phyloP scores from a whole-genome alignment of 176 grass and related monocot species.

The Avena atlantica region DNA sequence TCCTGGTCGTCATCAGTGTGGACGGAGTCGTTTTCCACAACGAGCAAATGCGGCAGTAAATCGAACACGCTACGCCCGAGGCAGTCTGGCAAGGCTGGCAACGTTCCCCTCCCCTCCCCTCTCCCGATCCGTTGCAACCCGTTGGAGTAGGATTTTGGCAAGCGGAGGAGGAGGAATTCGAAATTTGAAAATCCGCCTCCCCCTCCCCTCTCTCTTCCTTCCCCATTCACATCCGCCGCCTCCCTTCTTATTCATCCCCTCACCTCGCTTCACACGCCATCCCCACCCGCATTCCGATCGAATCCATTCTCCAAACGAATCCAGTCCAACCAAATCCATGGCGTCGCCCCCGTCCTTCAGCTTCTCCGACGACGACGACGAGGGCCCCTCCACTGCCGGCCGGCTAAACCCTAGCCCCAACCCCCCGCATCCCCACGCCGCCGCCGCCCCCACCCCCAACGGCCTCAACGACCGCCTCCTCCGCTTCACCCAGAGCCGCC shows the following conservation, averaged over 20 bases:
- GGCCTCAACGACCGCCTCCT: constrained; percentile 84
- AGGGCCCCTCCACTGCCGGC: background rate
- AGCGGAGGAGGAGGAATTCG: background rate
- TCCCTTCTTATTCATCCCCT: background rate
- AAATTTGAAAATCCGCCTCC: background rate
- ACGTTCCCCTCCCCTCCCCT: background rate
- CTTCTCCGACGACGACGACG: background rate
- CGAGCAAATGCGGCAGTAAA: background rate
- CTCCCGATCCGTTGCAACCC: background rate
- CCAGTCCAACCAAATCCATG: background rate
- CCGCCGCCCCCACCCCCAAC: constrained; percentile 61
- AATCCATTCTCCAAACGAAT: background rate
- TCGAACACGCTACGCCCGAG: background rate
- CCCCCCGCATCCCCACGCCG: background rate
- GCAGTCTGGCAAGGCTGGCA: background rate
- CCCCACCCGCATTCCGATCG: background rate
- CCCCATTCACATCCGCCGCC: background rate
- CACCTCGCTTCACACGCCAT: background rate
- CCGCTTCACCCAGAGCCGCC: constrained; percentile 53
- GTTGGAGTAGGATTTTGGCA: background rate
- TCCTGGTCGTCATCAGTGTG: too few relatives aligned
- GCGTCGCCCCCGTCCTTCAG: constrained; percentile 22
- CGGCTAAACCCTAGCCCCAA: background rate
- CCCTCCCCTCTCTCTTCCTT: background rate
- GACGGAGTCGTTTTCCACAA: too few relatives aligned